Conservation (phyloP, 2,329 filamentous ascomycete genomes). For the Cercospora citrullina region DNA sequence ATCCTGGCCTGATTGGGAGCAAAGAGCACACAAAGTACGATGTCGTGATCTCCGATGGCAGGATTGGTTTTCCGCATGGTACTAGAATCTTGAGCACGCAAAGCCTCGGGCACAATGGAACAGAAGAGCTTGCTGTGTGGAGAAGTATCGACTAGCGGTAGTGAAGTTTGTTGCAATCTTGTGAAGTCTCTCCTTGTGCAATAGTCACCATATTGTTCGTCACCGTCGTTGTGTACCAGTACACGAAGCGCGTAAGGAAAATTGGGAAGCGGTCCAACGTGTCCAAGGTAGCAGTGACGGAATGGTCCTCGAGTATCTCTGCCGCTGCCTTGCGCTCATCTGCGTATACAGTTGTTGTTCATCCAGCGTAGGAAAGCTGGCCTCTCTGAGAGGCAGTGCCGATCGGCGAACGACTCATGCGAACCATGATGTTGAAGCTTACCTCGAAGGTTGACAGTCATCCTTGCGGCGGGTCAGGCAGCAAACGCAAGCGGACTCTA, state of each 20-base stretch:
- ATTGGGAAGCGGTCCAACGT: background rate
- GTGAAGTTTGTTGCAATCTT: background rate
- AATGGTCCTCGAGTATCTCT: background rate
- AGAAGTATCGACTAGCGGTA: background rate
- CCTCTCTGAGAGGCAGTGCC: background rate
- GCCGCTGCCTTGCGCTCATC: too few relatives aligned
- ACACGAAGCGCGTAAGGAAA: background rate
- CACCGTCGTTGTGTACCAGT: background rate
- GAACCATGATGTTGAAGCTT: background rate
- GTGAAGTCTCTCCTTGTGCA: background rate
- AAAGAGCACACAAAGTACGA: too few relatives aligned
- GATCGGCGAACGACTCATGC: background rate
- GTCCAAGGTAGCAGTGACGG: background rate
- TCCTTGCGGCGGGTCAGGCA: background rate
- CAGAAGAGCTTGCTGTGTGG: background rate
- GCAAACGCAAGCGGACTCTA: background rate
- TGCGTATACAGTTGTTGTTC: background rate
- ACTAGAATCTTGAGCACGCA: background rate
- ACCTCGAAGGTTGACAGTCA: background rate
- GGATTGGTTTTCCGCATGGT: background rate
- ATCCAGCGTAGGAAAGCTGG: background rate
- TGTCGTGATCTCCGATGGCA: too few relatives aligned
- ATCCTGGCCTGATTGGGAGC: too few relatives aligned
- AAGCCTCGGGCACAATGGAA: background rate
- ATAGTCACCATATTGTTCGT: background rate